Conservation (phyloP, 78 protist genomes). For the slime mould (Dictyostelium discoideum) region dicty_2.7 NC_007091.3:1800501-1801000, state of each 20-base stretch:
- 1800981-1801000: not conserved
- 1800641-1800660: slow-evolving; percentile 58
- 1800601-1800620: not conserved
- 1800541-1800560: not conserved
- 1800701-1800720: not conserved
- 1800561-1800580: not conserved
- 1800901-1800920: slow-evolving; percentile 49
- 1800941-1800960: not conserved
- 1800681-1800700: not conserved
- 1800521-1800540: too few relatives aligned
- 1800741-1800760: not conserved
- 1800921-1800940: not conserved
- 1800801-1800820: not conserved
- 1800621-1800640: slow-evolving; percentile 16
- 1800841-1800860: slow-evolving; percentile 57
- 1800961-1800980: slow-evolving; percentile 16
- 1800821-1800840: slow-evolving; percentile 60
- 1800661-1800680: not conserved
- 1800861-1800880: slow-evolving; percentile 67
- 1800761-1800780: slow-evolving; percentile 28
- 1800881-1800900: slow-evolving; percentile 67
- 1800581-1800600: not conserved
- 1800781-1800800: slow-evolving; percentile 60
- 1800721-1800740: not conserved
- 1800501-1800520: not conserved